Percentiles rank a stretch among this genome's conserved stretches.
These are phyloP conservation scores for Rhinocladiella similis DNA, from an alignment of 2,329 filamentous ascomycete species.

Conservation along the genomic window DNA sequence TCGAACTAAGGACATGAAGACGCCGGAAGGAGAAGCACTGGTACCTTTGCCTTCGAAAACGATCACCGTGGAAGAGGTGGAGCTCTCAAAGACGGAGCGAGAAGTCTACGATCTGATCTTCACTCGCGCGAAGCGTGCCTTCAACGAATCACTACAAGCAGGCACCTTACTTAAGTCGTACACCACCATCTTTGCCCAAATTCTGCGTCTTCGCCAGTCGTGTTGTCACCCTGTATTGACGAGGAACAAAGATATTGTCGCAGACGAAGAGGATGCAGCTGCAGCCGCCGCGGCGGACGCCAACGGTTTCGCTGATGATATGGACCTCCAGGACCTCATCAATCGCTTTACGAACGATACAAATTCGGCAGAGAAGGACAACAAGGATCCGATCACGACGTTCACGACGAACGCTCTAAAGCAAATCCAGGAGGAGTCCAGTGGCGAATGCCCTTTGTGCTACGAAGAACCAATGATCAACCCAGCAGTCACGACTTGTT, in stretches of 20 bases:
- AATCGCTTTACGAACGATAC: slow-evolving; percentile 75
- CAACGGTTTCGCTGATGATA: slow-evolving; percentile 85
- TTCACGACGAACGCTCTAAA: slow-evolving; percentile 86
- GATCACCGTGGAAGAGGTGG: slow-evolving; percentile 82
- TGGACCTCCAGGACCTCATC: slow-evolving; percentile 88
- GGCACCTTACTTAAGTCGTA: slow-evolving; percentile 94
- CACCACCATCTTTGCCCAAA: slow-evolving; percentile 96
- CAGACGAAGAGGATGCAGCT: slow-evolving; percentile 80
- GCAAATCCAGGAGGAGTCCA: slow-evolving; percentile 86
- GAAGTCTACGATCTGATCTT: slow-evolving; percentile 94
- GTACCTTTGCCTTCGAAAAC: slow-evolving; percentile 80
- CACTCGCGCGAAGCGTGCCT: slow-evolving; percentile 76
- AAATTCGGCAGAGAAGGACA: slow-evolving; percentile 54
- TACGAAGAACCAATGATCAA: slow-evolving; percentile 94
- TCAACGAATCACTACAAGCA: slow-evolving; percentile 82
- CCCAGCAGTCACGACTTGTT: slow-evolving; percentile 91
- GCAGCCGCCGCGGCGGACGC: slow-evolving; percentile 67
- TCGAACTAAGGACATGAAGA: slow-evolving; percentile 97
- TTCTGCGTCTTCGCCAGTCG: slow-evolving; percentile 85
- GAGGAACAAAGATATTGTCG: slow-evolving; percentile 77
- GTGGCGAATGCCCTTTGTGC: slow-evolving; percentile 91
- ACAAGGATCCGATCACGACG: slow-evolving; percentile 63
- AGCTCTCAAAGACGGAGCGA: slow-evolving; percentile 79
- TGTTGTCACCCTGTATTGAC: slow-evolving; percentile 93
- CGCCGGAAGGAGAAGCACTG: slow-evolving; percentile 76